Base-by-base conservation (phyloP, 2,329 filamentous ascomycete genomes). In the Trichoderma sp. region DNA sequence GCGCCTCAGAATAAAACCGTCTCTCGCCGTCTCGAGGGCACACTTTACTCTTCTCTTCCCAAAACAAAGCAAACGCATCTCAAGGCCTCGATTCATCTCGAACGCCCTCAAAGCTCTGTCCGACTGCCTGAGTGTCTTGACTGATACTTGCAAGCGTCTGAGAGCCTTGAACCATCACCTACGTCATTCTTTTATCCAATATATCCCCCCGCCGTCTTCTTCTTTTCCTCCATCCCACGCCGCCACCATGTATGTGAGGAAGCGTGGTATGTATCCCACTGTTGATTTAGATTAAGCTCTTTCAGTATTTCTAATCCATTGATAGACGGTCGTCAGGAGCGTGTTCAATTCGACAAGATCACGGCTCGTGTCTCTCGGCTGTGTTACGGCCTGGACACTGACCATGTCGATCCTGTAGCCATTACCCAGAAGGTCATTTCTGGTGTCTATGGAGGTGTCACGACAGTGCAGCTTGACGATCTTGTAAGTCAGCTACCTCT, bases 301-400 rank as follows among this genome's bases (percentile, higher is more conserved):
- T 50, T 68, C 50, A 59, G 57, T 36, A 32, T 58, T 62, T 63
- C 80, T 84, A 71, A 82, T 77, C n/a, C 28, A 26, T 11, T 20
- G 17, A 12, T 70, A 98, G 96, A 99, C 89, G 95, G 95, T 85
- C 96, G 96, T 88, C 97, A 98, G 87, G 96, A 99, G 89, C 96
- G 96, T 84, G 96, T 99, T 76, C 96, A 99, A 84, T 99, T 99
- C 87, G 96, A 99, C 88, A 99, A 99, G 87, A 99, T 99, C 89
- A 98, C 96, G 80, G 96, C 96, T 79, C 94, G 96, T 84, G 96
- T 99, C 77, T 98, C 96, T 61, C 91, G 96, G 79, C 88, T 99
- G 80, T 99, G 96, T 89, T 99, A 99, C 83, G 95, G 95, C 76
- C 92, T 99, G 72, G 96, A 99, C 81, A 90, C 93, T 65, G 95